phyloP scores from a whole-genome alignment of 805 yeast genomes.

The Cyberlindnera japonica region DNA sequence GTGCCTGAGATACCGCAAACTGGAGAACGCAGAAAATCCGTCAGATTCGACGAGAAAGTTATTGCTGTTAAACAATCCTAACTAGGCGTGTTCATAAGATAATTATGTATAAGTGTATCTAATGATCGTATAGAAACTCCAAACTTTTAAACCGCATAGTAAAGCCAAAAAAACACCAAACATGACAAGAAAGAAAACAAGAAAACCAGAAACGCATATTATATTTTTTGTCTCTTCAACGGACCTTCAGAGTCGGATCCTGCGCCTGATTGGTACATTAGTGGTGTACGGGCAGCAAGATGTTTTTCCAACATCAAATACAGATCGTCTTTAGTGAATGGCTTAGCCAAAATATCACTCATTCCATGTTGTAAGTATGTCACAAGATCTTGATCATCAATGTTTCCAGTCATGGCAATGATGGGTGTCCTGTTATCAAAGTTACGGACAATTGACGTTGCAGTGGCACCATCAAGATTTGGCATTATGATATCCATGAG shows the following conservation, averaged over 20 bases:
- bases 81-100: no score
- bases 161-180: background rate
- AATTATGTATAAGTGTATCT: no score
- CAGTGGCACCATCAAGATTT: slow-evolving; percentile 82
- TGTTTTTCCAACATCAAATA: slow-evolving; percentile 76
- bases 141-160: background rate
- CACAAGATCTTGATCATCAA: slow-evolving; percentile 75
- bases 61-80: slow-evolving; percentile 42
- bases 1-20: slow-evolving; percentile 33
- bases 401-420: slow-evolving; percentile 91
- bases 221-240: slow-evolving; percentile 28
- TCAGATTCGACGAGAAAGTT: slow-evolving; percentile 61
- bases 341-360: slow-evolving; percentile 90
- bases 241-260: slow-evolving; percentile 16
- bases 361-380: slow-evolving; percentile 83
- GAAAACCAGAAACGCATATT: slow-evolving; percentile 1
- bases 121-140: background rate
- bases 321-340: slow-evolving; percentile 85
- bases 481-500: slow-evolving; percentile 91
- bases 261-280: slow-evolving; percentile 19
- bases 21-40: slow-evolving; percentile 56
- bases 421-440: slow-evolving; percentile 86
- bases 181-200: background rate
- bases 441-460: slow-evolving; percentile 82
- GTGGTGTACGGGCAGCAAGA: slow-evolving; percentile 46